Evolutionary conservation across 768 basidiomycete genomes (phyloP), one percentile per base, ranked within the genome.

Genomic region (Gloeopeniophorella convolvens): DNA sequence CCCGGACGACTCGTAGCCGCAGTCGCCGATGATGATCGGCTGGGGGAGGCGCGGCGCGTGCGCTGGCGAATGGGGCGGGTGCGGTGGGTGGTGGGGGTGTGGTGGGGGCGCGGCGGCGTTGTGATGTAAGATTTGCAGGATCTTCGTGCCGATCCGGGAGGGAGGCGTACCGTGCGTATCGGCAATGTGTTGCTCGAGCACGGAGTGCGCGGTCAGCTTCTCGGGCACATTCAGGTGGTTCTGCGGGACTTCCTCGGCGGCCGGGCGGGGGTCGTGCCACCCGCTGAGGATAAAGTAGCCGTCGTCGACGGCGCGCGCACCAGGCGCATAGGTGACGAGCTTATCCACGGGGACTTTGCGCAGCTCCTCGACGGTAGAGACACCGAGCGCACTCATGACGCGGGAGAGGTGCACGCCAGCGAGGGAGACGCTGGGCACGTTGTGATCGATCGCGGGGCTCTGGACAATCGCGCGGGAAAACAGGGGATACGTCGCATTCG

Each of bases 401-500:
- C 82, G 75, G 11, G 79, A 80, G 36, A 89, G 72, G 39, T 83
- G 79, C 72, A 78, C 83, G 18, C 83, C 83, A 4, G 81, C 82
- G 30, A 71, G 70, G 18, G 70, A 65, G 18, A 83, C 70, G 57
- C 79, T 76, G 0, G 84, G 83, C 5, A 85, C 64, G 51, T 72
- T 79, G 48, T 75, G 70, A 20, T 88, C 82, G 48, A 85, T 65
- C 28, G 83, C 68, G 5, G 82, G 75, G 45, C 82, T 85, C 62
- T 89, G 87, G n/a, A 85, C 66, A 58, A 89, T 83, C 9, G 83
- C 82, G 11, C 85, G 85, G 50, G 79, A 70, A 66, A 89, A 88
- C 24, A 87, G 63, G 15, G 83, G 85, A 2, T 66, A 62, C 2
- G 65, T 63, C 31, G 80, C 73, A 65, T 89, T 89, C 18, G 70